Evolutionary conservation across 495 filamentous ascomycete species (phyloP).

Genomic region (Annulohypoxylon stygium): DNA sequence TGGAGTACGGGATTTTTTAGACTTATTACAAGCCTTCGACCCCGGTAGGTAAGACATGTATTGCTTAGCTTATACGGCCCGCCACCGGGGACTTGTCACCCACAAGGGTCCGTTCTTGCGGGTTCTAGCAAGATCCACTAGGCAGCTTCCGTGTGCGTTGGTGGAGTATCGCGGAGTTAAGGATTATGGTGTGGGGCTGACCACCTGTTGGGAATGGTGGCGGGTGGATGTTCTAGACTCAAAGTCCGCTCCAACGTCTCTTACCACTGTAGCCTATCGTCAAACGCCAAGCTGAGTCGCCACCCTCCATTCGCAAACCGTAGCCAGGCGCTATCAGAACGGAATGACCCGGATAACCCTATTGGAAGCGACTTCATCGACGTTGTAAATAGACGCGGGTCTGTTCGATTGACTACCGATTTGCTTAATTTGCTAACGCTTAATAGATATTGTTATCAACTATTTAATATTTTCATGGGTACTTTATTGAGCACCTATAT

Average conservation of each 20-base stretch:
- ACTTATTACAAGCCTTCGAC: constrained; percentile 1
- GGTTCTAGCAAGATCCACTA: neutral
- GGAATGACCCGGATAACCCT: neutral
- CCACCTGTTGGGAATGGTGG: neutral
- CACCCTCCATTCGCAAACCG: neutral
- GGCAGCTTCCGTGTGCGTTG: neutral
- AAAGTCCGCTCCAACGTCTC: neutral
- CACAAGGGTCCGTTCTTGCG: neutral
- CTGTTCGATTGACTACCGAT: neutral
- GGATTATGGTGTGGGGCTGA: constrained; percentile 1
- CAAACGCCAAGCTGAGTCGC: constrained; percentile 6
- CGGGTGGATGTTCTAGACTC: neutral
- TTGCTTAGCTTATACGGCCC: constrained; percentile 15
- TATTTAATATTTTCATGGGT: too few relatives aligned
- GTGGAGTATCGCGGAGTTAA: neutral
- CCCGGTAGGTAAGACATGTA: constrained; percentile 1
- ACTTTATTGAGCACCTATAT: neutral
- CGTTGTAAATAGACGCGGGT: neutral
- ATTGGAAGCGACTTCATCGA: neutral
- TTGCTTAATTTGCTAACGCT: neutral
- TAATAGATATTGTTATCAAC: too few relatives aligned
- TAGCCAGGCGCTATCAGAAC: neutral
- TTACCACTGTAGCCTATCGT: neutral
- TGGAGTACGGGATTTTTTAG: constrained; percentile 3
- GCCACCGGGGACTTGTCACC: neutral